Evolutionary conservation across 2,329 filamentous ascomycete genomes (phyloP).

Genomic region (Arthroderma sp.): DNA sequence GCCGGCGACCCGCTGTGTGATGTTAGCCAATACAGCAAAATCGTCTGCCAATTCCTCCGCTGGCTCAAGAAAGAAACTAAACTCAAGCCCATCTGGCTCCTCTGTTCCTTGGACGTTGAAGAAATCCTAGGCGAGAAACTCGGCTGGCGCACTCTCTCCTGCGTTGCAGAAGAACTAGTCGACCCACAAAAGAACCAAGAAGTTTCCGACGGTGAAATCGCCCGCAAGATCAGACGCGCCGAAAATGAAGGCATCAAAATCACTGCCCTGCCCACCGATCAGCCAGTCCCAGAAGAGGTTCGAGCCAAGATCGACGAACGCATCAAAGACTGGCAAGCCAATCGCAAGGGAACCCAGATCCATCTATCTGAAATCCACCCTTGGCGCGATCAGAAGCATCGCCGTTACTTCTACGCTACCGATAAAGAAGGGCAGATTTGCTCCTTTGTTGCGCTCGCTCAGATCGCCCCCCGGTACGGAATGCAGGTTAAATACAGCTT

Average conservation of each 20-base stretch:
- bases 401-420: slow-evolving; percentile 72
- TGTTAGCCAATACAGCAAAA: slow-evolving; percentile 56
- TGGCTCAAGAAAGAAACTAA: slow-evolving; percentile 57
- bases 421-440: slow-evolving; percentile 59
- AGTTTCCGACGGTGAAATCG: slow-evolving; percentile 51
- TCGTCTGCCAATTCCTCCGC: slow-evolving; percentile 60
- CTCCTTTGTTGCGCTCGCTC: slow-evolving; percentile 69
- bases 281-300: slow-evolving; percentile 51
- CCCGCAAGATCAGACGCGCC: slow-evolving; percentile 65
- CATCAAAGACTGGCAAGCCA: slow-evolving; percentile 65
- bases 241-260: slow-evolving; percentile 77
- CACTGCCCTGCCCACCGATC: slow-evolving; percentile 54
- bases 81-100: slow-evolving; percentile 76
- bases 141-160: slow-evolving; percentile 79
- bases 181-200: slow-evolving; percentile 57
- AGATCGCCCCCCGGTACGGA: slow-evolving; percentile 65
- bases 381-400: slow-evolving; percentile 71
- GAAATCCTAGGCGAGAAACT: slow-evolving; percentile 66
- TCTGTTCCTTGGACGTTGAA: slow-evolving; percentile 67
- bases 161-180: slow-evolving; percentile 77
- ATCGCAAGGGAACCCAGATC: slow-evolving; percentile 72
- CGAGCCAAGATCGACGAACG: slow-evolving; percentile 56
- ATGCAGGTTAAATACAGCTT: slow-evolving; percentile 96
- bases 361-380: slow-evolving; percentile 82
- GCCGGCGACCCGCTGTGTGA: slow-evolving; percentile 84